Evolutionary conservation across 805 yeast species (phyloP).

Genomic region (Suhomyces canberraensis): DNA sequence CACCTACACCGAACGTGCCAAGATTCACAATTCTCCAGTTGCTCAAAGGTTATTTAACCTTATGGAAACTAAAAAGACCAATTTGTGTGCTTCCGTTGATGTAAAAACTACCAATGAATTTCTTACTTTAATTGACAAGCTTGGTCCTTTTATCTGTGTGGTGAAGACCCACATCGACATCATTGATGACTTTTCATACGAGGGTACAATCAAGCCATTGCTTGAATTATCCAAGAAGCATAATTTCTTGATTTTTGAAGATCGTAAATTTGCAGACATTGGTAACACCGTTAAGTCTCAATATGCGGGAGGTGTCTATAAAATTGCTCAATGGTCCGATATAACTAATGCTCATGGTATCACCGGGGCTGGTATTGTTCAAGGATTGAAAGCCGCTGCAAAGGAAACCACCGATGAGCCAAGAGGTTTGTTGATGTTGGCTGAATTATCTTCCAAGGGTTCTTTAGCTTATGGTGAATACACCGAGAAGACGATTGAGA

Average conservation of each 20-base stretch:
- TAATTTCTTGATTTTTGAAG: conserved; percentile 90
- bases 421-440: conserved; percentile 90
- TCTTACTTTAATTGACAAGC: conserved; percentile 62
- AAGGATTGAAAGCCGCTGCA: conserved; percentile 81
- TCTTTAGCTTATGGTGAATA: conserved; percentile 91
- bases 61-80: conserved; percentile 79
- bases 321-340: conserved; percentile 92
- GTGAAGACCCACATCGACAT: conserved; percentile 95
- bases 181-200: conserved; percentile 82
- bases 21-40: conserved; percentile 67
- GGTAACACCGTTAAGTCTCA: conserved; percentile 97
- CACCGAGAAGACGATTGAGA: conserved; percentile 82
- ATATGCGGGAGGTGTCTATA: conserved; percentile 84
- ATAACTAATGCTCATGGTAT: conserved; percentile 97
- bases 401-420: conserved; percentile 70
- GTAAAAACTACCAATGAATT: conserved; percentile 78
- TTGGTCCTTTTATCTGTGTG: conserved; percentile 90
- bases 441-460: conserved; percentile 92
- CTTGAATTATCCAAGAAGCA: conserved; percentile 72
- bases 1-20: conserved; percentile 69
- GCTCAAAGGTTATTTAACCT: conserved; percentile 70
- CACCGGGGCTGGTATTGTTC: conserved; percentile 90
- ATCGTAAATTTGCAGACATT: conserved; percentile 96
- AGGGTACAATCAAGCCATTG: conserved; percentile 74
- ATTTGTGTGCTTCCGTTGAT: conserved; percentile 93